phyloP scores from a whole-genome alignment of 495 filamentous ascomycete genomes.

The Podospora didyma region DNA sequence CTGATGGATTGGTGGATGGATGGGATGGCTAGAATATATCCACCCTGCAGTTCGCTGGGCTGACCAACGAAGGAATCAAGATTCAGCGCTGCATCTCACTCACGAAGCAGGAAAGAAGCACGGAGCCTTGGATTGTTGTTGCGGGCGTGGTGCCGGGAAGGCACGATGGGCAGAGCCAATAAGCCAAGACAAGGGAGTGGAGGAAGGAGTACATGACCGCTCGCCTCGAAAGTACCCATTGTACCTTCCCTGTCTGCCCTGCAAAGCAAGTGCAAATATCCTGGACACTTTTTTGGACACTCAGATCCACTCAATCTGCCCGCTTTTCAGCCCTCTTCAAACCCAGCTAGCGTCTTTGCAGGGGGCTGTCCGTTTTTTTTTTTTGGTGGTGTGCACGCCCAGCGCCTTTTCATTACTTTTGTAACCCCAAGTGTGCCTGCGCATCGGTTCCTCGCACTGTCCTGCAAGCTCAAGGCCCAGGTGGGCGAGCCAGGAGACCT shows the following conservation, averaged over 20 bases:
- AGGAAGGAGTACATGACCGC: neutral
- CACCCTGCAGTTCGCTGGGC: too few relatives aligned
- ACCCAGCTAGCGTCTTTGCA: neutral
- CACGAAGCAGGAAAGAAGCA: too few relatives aligned
- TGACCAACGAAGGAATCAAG: too few relatives aligned
- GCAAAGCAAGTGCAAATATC: neutral
- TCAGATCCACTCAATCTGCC: slow-evolving; percentile 11
- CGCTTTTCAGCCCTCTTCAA: slow-evolving; percentile 9
- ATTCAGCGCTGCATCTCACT: too few relatives aligned
- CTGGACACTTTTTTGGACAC: neutral
- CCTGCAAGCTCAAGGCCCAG: neutral
- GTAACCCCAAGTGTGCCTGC: neutral
- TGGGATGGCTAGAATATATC: too few relatives aligned
- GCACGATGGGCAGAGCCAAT: neutral
- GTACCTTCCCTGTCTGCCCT: neutral
- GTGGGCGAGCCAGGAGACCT: neutral
- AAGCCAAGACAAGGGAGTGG: neutral
- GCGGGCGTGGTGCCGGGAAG: neutral
- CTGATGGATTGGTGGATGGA: too few relatives aligned
- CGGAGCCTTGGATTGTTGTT: too few relatives aligned
- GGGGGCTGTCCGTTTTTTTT: neutral
- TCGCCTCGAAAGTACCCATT: neutral
- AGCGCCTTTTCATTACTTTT: neutral
- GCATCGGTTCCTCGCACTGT: neutral
- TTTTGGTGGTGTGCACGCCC: neutral